A percentile compares a stretch with the other conserved stretches of the same genome.
Conservation (phyloP, 352 stramenopile species). For the Globisporangium radiosum region DNA sequence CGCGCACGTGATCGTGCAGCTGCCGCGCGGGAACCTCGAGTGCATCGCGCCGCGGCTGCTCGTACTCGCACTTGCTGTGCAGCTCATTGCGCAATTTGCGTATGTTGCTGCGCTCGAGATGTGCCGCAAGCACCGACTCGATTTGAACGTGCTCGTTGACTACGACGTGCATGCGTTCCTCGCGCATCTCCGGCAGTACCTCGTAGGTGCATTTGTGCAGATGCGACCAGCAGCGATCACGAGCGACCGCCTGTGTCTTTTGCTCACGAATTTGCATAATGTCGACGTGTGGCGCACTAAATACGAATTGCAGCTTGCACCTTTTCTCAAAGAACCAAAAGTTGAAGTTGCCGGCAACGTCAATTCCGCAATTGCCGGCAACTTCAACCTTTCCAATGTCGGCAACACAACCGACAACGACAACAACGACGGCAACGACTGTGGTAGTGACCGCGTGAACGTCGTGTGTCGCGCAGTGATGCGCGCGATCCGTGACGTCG, state of each 20-base stretch:
- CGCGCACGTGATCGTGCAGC: conserved; percentile 61
- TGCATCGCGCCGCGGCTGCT: conserved; percentile 53
- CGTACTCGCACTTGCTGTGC: conserved; percentile 37
- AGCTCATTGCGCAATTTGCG: conserved; percentile 31
- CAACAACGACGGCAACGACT: background rate
- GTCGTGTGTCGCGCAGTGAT: conserved; percentile 45
- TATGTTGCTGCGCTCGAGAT: conserved; percentile 56
- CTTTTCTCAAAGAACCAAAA: conserved; percentile 13
- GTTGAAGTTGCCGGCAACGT: too few species aligned
- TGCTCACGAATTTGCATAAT: conserved; percentile 66
- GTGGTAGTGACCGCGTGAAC: conserved; percentile 36
- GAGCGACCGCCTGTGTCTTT: conserved; percentile 65
- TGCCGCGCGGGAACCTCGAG: conserved; percentile 75
- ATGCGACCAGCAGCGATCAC: conserved; percentile 24
- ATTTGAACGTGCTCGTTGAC: conserved; percentile 76
- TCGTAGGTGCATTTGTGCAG: conserved; percentile 28
- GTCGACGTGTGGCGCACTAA: conserved; percentile 70
- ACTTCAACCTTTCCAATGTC: background rate
- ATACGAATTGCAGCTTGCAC: conserved; percentile 32
- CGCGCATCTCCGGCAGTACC: conserved; percentile 15
- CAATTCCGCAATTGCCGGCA: too few species aligned
- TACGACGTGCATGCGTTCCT: conserved; percentile 43
- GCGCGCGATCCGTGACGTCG: conserved; percentile 23
- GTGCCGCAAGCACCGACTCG: conserved; percentile 68
- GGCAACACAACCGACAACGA: background rate